phyloP scores from a whole-genome alignment of 2,329 filamentous ascomycete genomes.

The Ophiostoma tasmaniense region DNA sequence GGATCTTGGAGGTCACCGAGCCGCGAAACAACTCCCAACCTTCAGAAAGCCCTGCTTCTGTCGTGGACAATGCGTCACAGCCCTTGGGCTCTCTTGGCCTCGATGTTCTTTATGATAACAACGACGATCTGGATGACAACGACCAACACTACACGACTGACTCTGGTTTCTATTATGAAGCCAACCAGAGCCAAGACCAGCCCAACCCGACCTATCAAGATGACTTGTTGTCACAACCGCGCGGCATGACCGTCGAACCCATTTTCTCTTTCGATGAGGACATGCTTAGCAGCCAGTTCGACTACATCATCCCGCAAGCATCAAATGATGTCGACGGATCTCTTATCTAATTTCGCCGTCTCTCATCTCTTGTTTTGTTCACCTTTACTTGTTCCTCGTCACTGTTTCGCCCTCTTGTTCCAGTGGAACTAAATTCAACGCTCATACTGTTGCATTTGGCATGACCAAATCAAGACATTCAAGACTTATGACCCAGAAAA shows the following conservation, averaged over 20 bases:
- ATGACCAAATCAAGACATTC: background rate
- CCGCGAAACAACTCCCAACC: background rate
- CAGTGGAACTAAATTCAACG: background rate
- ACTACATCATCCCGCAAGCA: background rate
- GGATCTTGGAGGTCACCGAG: background rate
- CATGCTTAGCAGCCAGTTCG: background rate
- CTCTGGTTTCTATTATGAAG: background rate
- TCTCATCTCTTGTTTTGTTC: background rate
- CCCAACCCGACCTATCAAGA: background rate
- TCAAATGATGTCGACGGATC: background rate
- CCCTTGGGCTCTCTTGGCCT: background rate
- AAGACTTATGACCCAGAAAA: background rate
- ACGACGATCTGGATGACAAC: background rate
- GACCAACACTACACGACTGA: background rate
- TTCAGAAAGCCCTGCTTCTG: background rate
- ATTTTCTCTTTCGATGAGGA: background rate
- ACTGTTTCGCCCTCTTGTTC: background rate
- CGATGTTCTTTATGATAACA: background rate
- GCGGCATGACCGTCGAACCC: background rate
- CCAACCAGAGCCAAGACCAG: background rate
- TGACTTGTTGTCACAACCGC: background rate
- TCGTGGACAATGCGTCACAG: background rate
- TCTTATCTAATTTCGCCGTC: background rate
- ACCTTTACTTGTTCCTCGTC: background rate
- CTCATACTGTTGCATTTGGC: background rate